Percentiles rank a stretch among this genome's conserved stretches.
These are phyloP conservation scores for Termitomyces sp. DNA, from an alignment of 768 basidiomycete species.

Conservation along the genomic window DNA sequence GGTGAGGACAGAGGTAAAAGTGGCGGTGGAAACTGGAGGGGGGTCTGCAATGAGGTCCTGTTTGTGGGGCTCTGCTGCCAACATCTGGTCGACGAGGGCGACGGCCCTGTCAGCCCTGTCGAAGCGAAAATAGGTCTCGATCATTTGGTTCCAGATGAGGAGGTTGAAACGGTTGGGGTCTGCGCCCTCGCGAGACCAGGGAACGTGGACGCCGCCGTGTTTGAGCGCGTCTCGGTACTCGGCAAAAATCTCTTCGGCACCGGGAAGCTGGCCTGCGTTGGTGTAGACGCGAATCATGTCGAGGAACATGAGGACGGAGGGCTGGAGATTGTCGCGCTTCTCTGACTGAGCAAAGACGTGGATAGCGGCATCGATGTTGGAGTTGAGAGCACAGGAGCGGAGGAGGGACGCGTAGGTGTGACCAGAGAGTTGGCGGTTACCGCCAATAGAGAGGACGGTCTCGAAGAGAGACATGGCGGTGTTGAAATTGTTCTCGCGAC, in stretches of 20 bases:
- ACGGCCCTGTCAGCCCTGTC: conserved; percentile 64
- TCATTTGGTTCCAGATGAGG: conserved; percentile 72
- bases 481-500: conserved; percentile 66
- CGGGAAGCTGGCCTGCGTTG: conserved; percentile 45
- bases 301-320: conserved; percentile 43
- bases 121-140: conserved; percentile 67
- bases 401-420: conserved; percentile 55
- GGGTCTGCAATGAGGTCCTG: conserved; percentile 37
- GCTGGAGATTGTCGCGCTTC: conserved; percentile 29
- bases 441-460: conserved; percentile 42
- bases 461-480: conserved; percentile 76
- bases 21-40: conserved; percentile 59
- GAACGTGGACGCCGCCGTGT: conserved; percentile 36
- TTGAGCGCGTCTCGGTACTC: conserved; percentile 50
- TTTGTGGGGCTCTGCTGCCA: conserved; percentile 43
- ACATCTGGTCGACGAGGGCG: conserved; percentile 68
- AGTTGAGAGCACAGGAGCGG: conserved; percentile 56
- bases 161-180: conserved; percentile 34
- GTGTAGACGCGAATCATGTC: conserved; percentile 61
- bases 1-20: conserved; percentile 60
- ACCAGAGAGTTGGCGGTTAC: conserved; percentile 30
- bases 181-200: conserved; percentile 10
- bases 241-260: conserved; percentile 58
- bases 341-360: conserved; percentile 66
- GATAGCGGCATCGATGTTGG: conserved; percentile 58